phyloP scores from a whole-genome alignment of 129 eudicot genomes.

The Scalesia atractyloides region DNA sequence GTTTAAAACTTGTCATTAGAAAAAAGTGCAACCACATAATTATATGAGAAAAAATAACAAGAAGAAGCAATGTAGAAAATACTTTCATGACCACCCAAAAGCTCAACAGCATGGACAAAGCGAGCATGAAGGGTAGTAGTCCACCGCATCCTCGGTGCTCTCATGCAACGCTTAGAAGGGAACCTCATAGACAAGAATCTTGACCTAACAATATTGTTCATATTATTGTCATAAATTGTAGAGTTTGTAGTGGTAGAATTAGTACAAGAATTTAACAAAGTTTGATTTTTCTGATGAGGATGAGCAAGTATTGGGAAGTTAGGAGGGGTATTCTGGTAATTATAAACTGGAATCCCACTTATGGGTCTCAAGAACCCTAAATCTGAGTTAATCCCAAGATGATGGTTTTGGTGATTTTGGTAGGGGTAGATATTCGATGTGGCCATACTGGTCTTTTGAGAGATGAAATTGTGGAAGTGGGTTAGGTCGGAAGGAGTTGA shows the following conservation, averaged over 20 bases:
- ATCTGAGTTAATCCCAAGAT: conserved; percentile 44
- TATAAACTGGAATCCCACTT: conserved; percentile 80
- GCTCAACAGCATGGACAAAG: conserved; percentile 97
- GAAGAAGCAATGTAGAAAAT: neutral
- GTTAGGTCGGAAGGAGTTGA: conserved; percentile 19
- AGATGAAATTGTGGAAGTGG: conserved; percentile 24
- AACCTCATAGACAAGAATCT: conserved; percentile 72
- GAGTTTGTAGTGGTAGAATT: conserved; percentile 35
- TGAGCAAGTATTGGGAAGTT: conserved; percentile 43
- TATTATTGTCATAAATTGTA: conserved; percentile 26
- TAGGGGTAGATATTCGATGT: conserved; percentile 36
- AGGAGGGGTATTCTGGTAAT: conserved; percentile 75
- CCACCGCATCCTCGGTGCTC: conserved; percentile 99
- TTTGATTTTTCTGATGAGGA: conserved; percentile 45
- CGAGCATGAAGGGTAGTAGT: conserved; percentile 91
- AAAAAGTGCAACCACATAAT: neutral
- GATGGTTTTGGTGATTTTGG: conserved; percentile 40
- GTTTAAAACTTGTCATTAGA: conserved; percentile 8
- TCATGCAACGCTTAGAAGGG: conserved; percentile 75
- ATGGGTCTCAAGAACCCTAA: conserved; percentile 73
- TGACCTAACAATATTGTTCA: conserved; percentile 50
- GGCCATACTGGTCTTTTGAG: conserved; percentile 30
- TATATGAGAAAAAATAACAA: neutral
- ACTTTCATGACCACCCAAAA: conserved; percentile 99
- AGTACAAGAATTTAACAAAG: conserved; percentile 33